Conservation (phyloP, 495 filamentous ascomycete species). For the Penicillium alfredii region DNA sequence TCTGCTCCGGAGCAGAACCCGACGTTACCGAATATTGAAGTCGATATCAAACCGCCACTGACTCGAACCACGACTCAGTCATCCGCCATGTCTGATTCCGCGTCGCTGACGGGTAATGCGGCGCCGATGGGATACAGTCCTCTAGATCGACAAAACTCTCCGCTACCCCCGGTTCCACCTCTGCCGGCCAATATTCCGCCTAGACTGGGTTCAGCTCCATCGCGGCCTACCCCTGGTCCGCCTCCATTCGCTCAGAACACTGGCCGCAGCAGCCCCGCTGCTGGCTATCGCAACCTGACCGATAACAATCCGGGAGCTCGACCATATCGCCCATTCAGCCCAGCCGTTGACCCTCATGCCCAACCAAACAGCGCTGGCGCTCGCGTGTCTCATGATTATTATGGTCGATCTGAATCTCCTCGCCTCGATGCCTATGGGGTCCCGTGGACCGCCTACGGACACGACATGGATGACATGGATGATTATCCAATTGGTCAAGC, state of each 20-base stretch:
- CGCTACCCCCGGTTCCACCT: slow-evolving; percentile 21
- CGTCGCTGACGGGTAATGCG: slow-evolving; percentile 16
- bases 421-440: slow-evolving; percentile 4
- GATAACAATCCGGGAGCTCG: slow-evolving; percentile 4
- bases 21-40: slow-evolving; percentile 20
- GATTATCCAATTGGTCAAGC: slow-evolving; percentile 2
- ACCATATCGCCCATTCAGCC: slow-evolving; percentile 10
- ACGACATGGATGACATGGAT: background rate
- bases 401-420: slow-evolving; percentile 1
- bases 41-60: slow-evolving; percentile 19
- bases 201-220: slow-evolving; percentile 7
- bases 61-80: slow-evolving; percentile 20
- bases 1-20: slow-evolving; percentile 10
- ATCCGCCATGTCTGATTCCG: slow-evolving; percentile 22
- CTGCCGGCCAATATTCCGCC: slow-evolving; percentile 11
- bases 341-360: slow-evolving; percentile 14
- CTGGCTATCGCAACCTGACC: slow-evolving; percentile 15
- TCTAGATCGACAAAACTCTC: slow-evolving; percentile 12
- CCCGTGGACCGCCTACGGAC: slow-evolving; percentile 4
- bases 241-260: slow-evolving; percentile 5
- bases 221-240: slow-evolving; percentile 9
- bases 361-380: background rate
- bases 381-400: slow-evolving; percentile 5
- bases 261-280: slow-evolving; percentile 1
- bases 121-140: slow-evolving; percentile 23